Conservation (phyloP, 164 flowering plant species). For the Chimonanthus praecox region DNA sequence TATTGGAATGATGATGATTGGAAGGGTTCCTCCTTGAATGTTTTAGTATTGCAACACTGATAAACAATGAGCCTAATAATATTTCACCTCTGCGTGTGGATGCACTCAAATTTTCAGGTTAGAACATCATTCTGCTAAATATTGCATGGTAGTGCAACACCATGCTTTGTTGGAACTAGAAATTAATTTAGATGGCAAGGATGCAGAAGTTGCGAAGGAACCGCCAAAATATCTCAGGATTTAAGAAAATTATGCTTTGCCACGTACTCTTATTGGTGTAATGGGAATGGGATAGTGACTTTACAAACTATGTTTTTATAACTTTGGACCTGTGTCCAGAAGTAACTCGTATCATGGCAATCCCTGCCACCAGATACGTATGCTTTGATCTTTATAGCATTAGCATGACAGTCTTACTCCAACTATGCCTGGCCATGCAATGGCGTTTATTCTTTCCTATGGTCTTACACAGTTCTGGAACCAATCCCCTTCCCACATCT, state of each 20-base stretch:
- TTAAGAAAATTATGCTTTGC: not conserved
- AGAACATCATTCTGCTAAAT: too few relatives aligned
- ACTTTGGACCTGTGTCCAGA: too few relatives aligned
- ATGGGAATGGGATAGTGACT: not conserved
- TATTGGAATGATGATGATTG: too few relatives aligned
- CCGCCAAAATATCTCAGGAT: not conserved
- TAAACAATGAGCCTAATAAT: not conserved
- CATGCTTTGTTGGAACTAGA: not conserved
- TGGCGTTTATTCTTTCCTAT: not conserved
- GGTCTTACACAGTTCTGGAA: not conserved
- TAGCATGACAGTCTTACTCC: not conserved
- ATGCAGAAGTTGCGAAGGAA: not conserved
- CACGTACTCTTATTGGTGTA: not conserved
- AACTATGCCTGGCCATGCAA: not conserved
- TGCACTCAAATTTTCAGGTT: not conserved
- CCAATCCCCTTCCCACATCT: too few relatives aligned
- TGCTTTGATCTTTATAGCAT: too few relatives aligned
- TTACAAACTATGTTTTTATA: not conserved
- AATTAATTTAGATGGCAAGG: not conserved
- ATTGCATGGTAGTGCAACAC: too few relatives aligned
- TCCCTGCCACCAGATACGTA: not conserved
- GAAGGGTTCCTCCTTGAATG: too few relatives aligned
- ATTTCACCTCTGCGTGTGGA: not conserved
- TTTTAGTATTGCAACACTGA: too few relatives aligned
- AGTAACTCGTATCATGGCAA: not conserved